Evolutionary conservation across 2,329 filamentous ascomycete genomes (phyloP).

Genomic region (Lasiodiplodia sp.): DNA sequence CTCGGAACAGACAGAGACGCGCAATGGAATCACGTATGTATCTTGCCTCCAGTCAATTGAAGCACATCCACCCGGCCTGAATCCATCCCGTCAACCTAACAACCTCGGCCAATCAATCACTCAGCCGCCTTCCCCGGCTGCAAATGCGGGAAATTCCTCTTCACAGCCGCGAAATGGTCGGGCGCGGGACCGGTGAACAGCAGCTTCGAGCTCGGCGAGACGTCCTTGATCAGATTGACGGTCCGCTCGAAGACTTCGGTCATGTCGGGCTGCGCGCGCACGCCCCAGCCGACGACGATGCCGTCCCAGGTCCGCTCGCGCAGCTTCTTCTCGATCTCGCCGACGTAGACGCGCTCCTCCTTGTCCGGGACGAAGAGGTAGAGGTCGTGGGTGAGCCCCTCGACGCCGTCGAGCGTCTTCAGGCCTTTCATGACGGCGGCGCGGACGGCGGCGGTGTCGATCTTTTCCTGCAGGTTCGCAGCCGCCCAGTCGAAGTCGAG

Average conservation of each 20-base stretch:
- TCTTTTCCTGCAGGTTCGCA: neutral
- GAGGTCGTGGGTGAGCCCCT: neutral
- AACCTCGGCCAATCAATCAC: neutral
- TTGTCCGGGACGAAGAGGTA: neutral
- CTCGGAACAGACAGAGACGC: too few species aligned
- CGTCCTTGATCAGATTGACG: constrained; percentile 1
- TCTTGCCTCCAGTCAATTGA: too few species aligned
- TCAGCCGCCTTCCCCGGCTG: neutral
- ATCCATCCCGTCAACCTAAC: too few species aligned
- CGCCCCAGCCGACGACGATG: constrained; percentile 9
- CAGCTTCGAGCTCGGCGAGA: neutral
- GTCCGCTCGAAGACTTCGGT: neutral
- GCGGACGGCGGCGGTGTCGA: neutral
- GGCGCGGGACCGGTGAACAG: neutral
- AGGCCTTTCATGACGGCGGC: neutral
- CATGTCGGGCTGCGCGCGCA: neutral
- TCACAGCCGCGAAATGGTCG: neutral
- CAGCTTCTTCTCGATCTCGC: neutral
- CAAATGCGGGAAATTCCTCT: constrained; percentile 10
- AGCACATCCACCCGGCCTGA: too few species aligned
- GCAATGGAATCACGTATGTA: too few species aligned
- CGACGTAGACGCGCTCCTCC: too few species aligned
- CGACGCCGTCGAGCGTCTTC: neutral
- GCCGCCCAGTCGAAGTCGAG: constrained; percentile 9
- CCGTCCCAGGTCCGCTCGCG: constrained; percentile 1